Percentiles rank a stretch among this genome's conserved stretches.
These are phyloP conservation scores for Emydomyces testavorans DNA, from an alignment of 2,329 filamentous ascomycete species.

Conservation along the genomic window DNA sequence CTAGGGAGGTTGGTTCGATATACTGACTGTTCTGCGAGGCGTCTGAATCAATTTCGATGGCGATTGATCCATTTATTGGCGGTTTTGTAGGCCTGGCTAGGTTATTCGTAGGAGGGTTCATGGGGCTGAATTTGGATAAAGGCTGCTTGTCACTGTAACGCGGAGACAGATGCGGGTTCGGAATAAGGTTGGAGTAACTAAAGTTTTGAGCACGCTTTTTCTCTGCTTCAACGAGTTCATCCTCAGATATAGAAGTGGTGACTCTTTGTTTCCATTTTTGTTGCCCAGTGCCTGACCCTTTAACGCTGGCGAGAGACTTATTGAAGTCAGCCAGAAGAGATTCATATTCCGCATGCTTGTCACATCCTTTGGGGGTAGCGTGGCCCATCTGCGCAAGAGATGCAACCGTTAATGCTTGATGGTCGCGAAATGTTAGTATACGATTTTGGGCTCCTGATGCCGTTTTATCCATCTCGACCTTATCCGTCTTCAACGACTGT, in stretches of 20 bases:
- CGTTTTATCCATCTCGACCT: not conserved
- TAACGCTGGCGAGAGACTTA: constrained; percentile 12
- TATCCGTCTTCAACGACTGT: constrained; percentile 20
- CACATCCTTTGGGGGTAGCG: not conserved
- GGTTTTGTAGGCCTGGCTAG: not conserved
- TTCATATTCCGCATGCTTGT: constrained; percentile 23
- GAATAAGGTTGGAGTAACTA: not conserved
- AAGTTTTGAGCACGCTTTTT: not conserved
- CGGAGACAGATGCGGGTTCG: not conserved
- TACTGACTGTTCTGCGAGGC: not conserved
- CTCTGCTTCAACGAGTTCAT: not conserved
- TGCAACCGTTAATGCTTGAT: constrained; percentile 30
- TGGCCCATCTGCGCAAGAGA: constrained; percentile 21
- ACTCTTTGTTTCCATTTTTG: not conserved
- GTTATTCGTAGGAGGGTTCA: not conserved
- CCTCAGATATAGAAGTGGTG: not conserved
- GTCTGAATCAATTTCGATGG: not conserved
- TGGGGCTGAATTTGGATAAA: not conserved
- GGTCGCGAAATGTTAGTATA: constrained; percentile 25
- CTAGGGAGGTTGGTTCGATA: not conserved
- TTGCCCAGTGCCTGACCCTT: not conserved
- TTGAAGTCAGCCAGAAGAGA: constrained; percentile 27
- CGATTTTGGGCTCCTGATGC: not conserved
- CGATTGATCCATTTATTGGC: not conserved
- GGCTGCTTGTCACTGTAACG: not conserved